Evolutionary conservation across 768 basidiomycete genomes (phyloP), one percentile per base, ranked within the genome.

Genomic region (Leccinum rimulosum): DNA sequence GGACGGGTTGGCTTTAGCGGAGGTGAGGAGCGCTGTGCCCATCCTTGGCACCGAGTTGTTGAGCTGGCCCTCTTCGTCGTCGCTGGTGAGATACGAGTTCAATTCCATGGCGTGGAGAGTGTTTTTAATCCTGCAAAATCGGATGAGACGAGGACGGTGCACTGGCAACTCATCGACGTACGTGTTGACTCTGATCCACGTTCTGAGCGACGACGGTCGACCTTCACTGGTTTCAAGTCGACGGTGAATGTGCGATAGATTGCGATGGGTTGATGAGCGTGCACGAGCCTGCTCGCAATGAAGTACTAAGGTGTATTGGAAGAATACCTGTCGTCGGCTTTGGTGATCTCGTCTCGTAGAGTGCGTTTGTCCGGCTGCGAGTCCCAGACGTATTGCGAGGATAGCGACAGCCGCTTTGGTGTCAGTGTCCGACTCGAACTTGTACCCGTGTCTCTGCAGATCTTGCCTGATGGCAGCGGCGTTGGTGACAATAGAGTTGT

Each of bases 401-500:
- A 96, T 95, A 50, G 95, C 95, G 57, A 95, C 97, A 47, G 93
- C 93, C 25, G 25, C 3, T 76, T 99, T 97, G 3, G 97, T 97
- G 73, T 99, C 97, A 30, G 97, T 99, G 65, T 99, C 97, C 56
- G 90, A 88, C 74, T 90, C 86, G 72, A 98, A 98, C 63, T 82
- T 84, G 83, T 89, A 98, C 12, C 97, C 96, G 57, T 94, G 86
- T 77, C 98, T 98, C 76, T 95, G 22, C 22, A 22, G 22, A 22
- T 22, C 22, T 22, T 22, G 22, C 22, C 22, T 22, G 22, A 22
- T 22, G 22, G 22, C 22, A 22, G 22, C 22, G 22, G 22, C 22
- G 22, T 97, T 98, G 75, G 96, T 99, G 70, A 98, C 95, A 71
- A 98, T 98, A 70, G 95, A 97, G 68, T 99, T 98, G 83, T 99